phyloP scores from a whole-genome alignment of 2,329 filamentous ascomycete genomes.

The Colletotrichum cereale region DNA sequence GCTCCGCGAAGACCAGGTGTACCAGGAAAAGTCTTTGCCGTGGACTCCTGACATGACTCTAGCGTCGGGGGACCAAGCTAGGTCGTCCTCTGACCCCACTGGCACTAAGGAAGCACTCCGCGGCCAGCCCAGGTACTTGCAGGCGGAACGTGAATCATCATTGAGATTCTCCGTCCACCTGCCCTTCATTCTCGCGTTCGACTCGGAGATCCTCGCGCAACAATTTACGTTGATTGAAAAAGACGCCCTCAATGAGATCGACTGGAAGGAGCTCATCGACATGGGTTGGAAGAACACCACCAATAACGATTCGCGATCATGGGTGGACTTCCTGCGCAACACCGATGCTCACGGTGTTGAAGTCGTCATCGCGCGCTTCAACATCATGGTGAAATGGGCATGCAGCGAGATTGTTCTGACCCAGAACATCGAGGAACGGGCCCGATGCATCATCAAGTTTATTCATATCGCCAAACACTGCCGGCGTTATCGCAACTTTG shows the following conservation, averaged over 20 bases:
- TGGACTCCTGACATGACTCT: conserved; percentile 65
- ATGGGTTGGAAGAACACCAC: conserved; percentile 83
- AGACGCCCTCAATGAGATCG: conserved; percentile 86
- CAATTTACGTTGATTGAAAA: conserved; percentile 90
- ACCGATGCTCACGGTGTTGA: conserved; percentile 82
- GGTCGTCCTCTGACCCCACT: conserved; percentile 48
- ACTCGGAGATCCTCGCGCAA: conserved; percentile 82
- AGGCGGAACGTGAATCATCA: conserved; percentile 44
- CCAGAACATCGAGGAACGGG: conserved; percentile 77
- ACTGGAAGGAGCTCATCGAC: conserved; percentile 89
- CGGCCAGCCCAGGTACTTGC: conserved; percentile 49
- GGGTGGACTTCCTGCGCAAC: conserved; percentile 84
- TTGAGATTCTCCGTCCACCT: conserved; percentile 70
- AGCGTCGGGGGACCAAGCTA: conserved; percentile 53
- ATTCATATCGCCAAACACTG: conserved; percentile 86
- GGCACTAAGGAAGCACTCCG: conserved; percentile 53
- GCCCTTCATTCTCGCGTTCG: conserved; percentile 85
- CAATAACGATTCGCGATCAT: conserved; percentile 76
- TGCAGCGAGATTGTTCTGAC: conserved; percentile 85
- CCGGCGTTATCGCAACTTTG: conserved; percentile 83
- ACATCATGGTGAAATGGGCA: conserved; percentile 89
- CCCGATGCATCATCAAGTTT: conserved; percentile 81
- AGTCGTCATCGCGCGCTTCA: conserved; percentile 87
- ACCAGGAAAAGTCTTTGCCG: conserved; percentile 59
- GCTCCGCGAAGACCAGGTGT: conserved; percentile 56